A percentile compares a stretch with the other conserved stretches of the same genome.
Evolutionary conservation across 495 filamentous ascomycete genomes (phyloP).

Genomic region (Daldinia childiae): DNA sequence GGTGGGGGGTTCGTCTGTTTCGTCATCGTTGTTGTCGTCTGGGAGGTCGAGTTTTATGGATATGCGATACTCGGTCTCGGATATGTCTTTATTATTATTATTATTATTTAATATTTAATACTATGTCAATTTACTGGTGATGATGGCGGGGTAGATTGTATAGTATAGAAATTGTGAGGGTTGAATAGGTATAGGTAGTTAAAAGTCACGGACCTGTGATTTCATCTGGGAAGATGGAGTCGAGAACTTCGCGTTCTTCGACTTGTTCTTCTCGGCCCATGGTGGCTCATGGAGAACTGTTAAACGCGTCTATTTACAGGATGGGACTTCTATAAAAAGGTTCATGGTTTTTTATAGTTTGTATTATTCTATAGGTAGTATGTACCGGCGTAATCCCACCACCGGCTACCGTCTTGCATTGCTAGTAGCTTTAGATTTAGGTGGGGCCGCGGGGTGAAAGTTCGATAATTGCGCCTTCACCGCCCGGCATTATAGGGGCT

Average conservation of each 20-base stretch:
- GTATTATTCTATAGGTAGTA: neutral
- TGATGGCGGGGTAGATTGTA: conserved; percentile 18
- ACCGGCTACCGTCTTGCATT: neutral
- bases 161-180: no score
- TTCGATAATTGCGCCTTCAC: conserved; percentile 43
- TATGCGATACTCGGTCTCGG: conserved; percentile 85
- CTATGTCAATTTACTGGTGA: neutral
- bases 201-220: conserved; percentile 73
- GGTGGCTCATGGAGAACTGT: no score
- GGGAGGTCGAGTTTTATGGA: conserved; percentile 79
- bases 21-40: conserved; percentile 63
- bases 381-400: conserved; percentile 15
- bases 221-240: conserved; percentile 98
- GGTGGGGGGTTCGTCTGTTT: conserved; percentile 66
- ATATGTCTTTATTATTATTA: conserved; percentile 69
- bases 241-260: conserved; percentile 96
- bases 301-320: conserved; percentile 17
- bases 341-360: conserved; percentile 5
- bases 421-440: neutral
- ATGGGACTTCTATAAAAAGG: conserved; percentile 8
- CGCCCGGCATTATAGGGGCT: conserved; percentile 52
- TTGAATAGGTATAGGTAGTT: no score
- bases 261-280: conserved; percentile 96
- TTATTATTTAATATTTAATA: no score
- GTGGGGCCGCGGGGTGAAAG: conserved; percentile 30